Conservation (phyloP, 192 early-diverging fungal species). For the Backusella luteola region DNA sequence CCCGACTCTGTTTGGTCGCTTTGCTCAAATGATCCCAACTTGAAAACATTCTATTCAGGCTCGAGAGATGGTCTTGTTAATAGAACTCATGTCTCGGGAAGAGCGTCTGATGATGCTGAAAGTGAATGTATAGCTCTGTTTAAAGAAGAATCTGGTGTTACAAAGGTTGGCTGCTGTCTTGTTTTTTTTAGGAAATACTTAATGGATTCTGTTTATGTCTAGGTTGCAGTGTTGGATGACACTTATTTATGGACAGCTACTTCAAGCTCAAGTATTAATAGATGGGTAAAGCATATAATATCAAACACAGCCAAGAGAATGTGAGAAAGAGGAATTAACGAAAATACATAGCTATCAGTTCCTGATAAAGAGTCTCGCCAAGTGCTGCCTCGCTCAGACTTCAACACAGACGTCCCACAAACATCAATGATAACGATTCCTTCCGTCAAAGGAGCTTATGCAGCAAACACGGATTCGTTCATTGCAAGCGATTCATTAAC, state of each 20-base stretch:
- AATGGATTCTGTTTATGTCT: neutral
- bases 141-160: constrained; percentile 78
- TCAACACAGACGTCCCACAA: constrained; percentile 41
- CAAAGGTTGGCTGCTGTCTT: constrained; percentile 50
- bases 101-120: constrained; percentile 45
- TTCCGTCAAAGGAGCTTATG: constrained; percentile 36
- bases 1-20: constrained; percentile 91
- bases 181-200: constrained; percentile 1
- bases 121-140: constrained; percentile 85
- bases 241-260: constrained; percentile 93
- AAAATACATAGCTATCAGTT: constrained; percentile 52
- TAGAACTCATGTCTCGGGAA: constrained; percentile 67
- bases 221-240: constrained; percentile 83
- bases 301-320: neutral
- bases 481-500: constrained; percentile 34
- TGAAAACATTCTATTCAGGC: constrained; percentile 92
- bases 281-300: constrained; percentile 61
- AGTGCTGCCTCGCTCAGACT: constrained; percentile 24
- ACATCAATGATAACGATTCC: constrained; percentile 47
- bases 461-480: constrained; percentile 37
- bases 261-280: constrained; percentile 74
- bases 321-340: neutral
- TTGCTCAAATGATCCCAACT: constrained; percentile 77
- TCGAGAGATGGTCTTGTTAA: constrained; percentile 90
- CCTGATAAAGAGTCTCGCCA: constrained; percentile 53